Conservation (phyloP, 2,329 filamentous ascomycete species). For the Ceratocystiopsis sp. region DNA sequence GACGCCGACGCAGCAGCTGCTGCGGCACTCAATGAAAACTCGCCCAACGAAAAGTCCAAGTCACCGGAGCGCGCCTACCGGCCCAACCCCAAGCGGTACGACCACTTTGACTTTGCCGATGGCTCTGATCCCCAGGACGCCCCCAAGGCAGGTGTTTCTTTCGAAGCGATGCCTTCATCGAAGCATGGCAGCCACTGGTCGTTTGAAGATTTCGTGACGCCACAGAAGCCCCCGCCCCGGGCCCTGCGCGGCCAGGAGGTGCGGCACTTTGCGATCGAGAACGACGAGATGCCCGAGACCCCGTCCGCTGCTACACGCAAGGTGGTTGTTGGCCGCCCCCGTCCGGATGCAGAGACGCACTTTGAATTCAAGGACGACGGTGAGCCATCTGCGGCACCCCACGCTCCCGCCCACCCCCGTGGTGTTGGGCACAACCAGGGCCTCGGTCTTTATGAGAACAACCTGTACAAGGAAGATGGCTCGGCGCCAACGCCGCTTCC, state of each 20-base stretch:
- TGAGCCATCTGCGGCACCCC: slow-evolving; percentile 34
- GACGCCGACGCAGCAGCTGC: slow-evolving; percentile 18
- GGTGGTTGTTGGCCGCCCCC: slow-evolving; percentile 45
- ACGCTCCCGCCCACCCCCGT: slow-evolving; percentile 27
- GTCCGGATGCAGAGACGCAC: slow-evolving; percentile 65
- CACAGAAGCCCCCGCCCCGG: slow-evolving; percentile 54
- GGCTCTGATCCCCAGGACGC: slow-evolving; percentile 36
- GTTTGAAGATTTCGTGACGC: slow-evolving; percentile 77
- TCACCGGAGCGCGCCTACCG: slow-evolving; percentile 30
- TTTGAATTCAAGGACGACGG: slow-evolving; percentile 72
- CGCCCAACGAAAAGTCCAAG: slow-evolving; percentile 18
- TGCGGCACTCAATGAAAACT: slow-evolving; percentile 22
- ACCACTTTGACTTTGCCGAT: slow-evolving; percentile 71
- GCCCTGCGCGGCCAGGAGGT: slow-evolving; percentile 47
- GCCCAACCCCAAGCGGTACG: slow-evolving; percentile 62
- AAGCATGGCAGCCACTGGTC: slow-evolving; percentile 67
- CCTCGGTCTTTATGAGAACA: slow-evolving; percentile 60
- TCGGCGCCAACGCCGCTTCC: slow-evolving; percentile 18
- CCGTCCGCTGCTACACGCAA: slow-evolving; percentile 29
- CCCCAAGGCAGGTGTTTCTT: slow-evolving; percentile 22
- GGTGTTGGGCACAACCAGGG: slow-evolving; percentile 49
- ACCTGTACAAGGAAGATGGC: slow-evolving; percentile 46
- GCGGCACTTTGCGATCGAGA: slow-evolving; percentile 64
- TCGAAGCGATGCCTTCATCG: slow-evolving; percentile 28
- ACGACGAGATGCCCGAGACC: slow-evolving; percentile 39